Percentiles rank a stretch among this genome's conserved stretches.
Conservation (phyloP, 257 asterid genomes). For the Oldenlandia corymbosa region DNA sequence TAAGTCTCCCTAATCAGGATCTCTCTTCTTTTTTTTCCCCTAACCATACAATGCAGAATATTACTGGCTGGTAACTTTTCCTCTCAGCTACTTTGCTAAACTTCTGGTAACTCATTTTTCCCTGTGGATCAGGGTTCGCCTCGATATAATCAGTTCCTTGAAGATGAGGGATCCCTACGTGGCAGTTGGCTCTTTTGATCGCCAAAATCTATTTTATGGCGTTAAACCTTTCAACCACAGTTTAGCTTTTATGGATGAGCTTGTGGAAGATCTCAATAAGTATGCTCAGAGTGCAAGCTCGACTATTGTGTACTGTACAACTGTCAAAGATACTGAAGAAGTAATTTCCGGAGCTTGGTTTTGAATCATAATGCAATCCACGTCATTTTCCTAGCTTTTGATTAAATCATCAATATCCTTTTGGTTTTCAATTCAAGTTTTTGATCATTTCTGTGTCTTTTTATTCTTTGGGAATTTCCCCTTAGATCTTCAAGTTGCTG, state of each 20-base stretch:
- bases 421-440: conserved; percentile 3
- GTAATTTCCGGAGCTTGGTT: conserved; percentile 27
- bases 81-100: neutral
- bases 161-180: conserved; percentile 64
- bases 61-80: conserved; percentile 2
- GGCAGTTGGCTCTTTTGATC: conserved; percentile 89
- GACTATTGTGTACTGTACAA: conserved; percentile 74
- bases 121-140: conserved; percentile 60
- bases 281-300: conserved; percentile 51
- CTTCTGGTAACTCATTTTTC: conserved; percentile 12
- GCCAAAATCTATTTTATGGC: conserved; percentile 79
- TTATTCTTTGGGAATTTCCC: conserved; percentile 11
- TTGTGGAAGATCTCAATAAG: conserved; percentile 53
- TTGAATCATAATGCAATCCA: neutral
- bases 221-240: conserved; percentile 59
- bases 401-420: neutral
- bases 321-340: conserved; percentile 85
- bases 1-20: conserved; percentile 28
- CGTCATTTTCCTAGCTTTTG: neutral
- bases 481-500: conserved; percentile 56
- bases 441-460: neutral
- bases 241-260: conserved; percentile 47
- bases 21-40: neutral
- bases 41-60: neutral
- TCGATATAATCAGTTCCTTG: conserved; percentile 64